Evolutionary conservation across 345 rosid species (phyloP).

Genomic region (Cardamine occulta): DNA sequence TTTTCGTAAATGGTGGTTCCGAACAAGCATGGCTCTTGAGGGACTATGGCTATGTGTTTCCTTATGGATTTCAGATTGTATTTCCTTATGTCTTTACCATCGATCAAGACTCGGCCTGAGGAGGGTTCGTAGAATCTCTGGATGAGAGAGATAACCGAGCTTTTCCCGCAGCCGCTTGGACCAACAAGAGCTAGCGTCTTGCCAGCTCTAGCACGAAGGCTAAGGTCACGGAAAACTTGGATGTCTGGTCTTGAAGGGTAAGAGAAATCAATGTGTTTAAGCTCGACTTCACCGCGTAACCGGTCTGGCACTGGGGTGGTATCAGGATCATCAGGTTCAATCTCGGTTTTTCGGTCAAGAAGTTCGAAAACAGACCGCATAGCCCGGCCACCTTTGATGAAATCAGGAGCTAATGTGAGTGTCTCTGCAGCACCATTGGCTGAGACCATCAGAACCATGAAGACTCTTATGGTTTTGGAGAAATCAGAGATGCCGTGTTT

Average conservation of each 20-base stretch:
- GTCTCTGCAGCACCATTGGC: conserved; percentile 99
- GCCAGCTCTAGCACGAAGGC: conserved; percentile 86
- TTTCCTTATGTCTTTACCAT: conserved; percentile 91
- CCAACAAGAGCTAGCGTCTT: conserved; percentile 96
- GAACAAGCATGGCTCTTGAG: conserved; percentile 95
- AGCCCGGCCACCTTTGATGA: conserved; percentile 96
- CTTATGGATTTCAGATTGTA: conserved; percentile 91
- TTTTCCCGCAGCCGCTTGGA: conserved; percentile 98
- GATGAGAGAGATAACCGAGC: conserved; percentile 84
- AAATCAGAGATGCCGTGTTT: conserved; percentile 98
- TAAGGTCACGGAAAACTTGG: conserved; percentile 79
- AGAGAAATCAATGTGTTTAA: conserved; percentile 92
- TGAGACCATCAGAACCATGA: conserved; percentile 99
- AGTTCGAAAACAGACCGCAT: conserved; percentile 93
- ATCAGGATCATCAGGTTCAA: conserved; percentile 91
- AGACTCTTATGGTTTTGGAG: conserved; percentile 93
- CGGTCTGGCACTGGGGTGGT: conserved; percentile 77
- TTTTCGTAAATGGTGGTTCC: conserved; percentile 82
- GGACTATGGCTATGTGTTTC: conserved; percentile 88
- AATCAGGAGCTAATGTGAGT: conserved; percentile 92
- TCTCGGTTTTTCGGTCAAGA: conserved; percentile 96
- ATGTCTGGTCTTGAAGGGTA: conserved; percentile 92
- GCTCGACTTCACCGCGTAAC: conserved; percentile 91
- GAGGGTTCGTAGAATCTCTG: conserved; percentile 89
- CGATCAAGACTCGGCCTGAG: conserved; percentile 86